Percentiles rank a stretch among this genome's conserved stretches.
Conservation (phyloP, 768 basidiomycete species). For the Leucocoprinus leucothites region DNA sequence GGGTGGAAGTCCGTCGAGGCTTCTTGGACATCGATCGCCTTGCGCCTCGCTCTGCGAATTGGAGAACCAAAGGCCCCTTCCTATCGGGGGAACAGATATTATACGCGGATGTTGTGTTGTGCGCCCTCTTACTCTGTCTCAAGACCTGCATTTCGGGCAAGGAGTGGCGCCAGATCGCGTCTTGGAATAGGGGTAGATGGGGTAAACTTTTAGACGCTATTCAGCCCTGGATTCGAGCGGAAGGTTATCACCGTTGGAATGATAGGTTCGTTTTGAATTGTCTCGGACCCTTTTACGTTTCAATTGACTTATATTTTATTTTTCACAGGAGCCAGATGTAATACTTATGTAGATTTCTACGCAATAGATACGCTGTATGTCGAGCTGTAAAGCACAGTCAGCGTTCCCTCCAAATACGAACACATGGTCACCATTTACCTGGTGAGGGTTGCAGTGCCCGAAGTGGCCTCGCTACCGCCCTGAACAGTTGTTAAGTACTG, state of each 20-base stretch:
- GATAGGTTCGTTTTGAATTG: not conserved
- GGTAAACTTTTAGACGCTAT: not conserved
- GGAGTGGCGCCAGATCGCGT: not conserved
- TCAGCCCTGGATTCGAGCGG: not conserved
- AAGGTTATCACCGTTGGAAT: not conserved
- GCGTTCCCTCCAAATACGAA: not conserved
- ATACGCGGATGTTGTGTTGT: not conserved
- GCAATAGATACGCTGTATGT: constrained; percentile 1
- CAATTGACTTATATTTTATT: not conserved
- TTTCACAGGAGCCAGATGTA: not conserved
- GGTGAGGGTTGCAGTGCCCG: constrained; percentile 50
- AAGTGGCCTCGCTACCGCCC: constrained; percentile 61
- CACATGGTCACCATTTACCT: constrained; percentile 37
- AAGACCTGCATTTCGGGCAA: not conserved
- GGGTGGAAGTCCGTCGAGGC: not conserved
- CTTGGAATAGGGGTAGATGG: not conserved
- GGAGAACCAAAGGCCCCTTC: too few relatives aligned
- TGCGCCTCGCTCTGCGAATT: too few relatives aligned
- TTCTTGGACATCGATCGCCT: not conserved
- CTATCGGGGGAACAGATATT: too few relatives aligned
- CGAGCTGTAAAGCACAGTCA: not conserved
- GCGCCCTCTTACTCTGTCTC: not conserved
- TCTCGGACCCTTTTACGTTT: not conserved
- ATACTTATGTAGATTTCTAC: not conserved
- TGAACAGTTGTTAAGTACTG: constrained; percentile 60